Percentiles rank a stretch among this genome's conserved stretches.
Conservation (phyloP, 177 flowering plant species). For the Telopea speciosissima region DNA sequence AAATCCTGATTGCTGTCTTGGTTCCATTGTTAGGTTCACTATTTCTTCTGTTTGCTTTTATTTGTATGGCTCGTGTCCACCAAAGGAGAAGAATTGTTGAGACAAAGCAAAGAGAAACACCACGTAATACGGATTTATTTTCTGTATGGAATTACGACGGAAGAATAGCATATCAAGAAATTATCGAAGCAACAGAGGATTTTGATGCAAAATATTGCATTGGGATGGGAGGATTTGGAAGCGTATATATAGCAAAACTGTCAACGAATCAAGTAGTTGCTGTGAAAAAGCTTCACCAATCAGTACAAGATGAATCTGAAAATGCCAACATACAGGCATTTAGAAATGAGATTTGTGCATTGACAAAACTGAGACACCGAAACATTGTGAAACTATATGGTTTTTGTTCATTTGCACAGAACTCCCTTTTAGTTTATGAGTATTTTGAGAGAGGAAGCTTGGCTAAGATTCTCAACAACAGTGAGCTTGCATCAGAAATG, state of each 20-base stretch:
- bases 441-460: constrained; percentile 8
- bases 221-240: constrained; percentile 14
- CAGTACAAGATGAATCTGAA: background rate
- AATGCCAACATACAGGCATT: background rate
- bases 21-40: background rate
- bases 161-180: constrained; percentile 5
- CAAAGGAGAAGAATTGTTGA: background rate
- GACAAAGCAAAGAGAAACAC: background rate
- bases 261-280: constrained; percentile 11
- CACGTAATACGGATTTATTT: background rate
- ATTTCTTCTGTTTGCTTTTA: background rate
- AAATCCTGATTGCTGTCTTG: background rate
- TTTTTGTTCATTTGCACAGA: constrained; percentile 2
- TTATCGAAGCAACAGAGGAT: constrained; percentile 12
- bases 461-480: background rate
- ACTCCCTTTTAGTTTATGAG: constrained; percentile 7
- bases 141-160: constrained; percentile 6
- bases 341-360: constrained; percentile 7
- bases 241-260: constrained; percentile 14
- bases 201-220: constrained; percentile 11
- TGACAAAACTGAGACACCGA: constrained; percentile 10
- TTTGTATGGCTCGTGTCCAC: background rate
- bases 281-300: constrained; percentile 11
- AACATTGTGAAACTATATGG: constrained; percentile 10
- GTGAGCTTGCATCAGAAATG: background rate